Percentiles rank a stretch among this genome's conserved stretches.
These are phyloP conservation scores for Naematelia encephala DNA, from an alignment of 768 basidiomycete species.

Conservation along the genomic window DNA sequence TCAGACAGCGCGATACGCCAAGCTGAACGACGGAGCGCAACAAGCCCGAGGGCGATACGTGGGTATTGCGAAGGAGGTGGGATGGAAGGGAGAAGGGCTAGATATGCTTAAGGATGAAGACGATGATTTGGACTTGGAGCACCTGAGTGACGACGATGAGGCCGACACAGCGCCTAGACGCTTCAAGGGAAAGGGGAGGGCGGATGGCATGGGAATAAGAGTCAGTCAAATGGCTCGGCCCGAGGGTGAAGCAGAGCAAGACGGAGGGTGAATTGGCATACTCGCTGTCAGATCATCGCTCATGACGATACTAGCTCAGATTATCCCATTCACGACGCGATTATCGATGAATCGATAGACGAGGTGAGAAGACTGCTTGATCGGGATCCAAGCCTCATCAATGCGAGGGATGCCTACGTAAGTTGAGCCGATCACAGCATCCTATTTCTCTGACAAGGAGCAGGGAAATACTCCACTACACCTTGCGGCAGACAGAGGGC, in stretches of 20 bases:
- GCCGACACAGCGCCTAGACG: not conserved
- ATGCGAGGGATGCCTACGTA: conserved; percentile 72
- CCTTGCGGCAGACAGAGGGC: conserved; percentile 79
- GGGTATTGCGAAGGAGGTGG: conserved; percentile 31
- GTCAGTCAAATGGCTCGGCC: conserved; percentile 40
- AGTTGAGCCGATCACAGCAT: conserved; percentile 38
- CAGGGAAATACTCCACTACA: conserved; percentile 88
- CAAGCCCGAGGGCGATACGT: conserved; percentile 39
- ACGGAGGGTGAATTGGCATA: conserved; percentile 1
- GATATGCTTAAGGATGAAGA: conserved; percentile 16
- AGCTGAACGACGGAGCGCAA: not conserved
- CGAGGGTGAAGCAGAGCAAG: conserved; percentile 12
- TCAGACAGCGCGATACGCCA: conserved; percentile 16
- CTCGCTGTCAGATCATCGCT: not conserved
- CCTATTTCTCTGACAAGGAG: not conserved
- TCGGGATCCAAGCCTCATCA: conserved; percentile 55
- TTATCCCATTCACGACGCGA: conserved; percentile 59
- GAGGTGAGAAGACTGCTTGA: conserved; percentile 54
- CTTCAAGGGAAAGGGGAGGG: conserved; percentile 4
- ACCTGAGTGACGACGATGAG: conserved; percentile 18
- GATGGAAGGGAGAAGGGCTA: conserved; percentile 26
- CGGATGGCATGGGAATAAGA: conserved; percentile 28
- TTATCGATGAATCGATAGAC: conserved; percentile 59
- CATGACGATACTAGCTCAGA: not conserved
- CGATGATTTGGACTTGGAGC: conserved; percentile 21